phyloP scores from a whole-genome alignment of 78 protist genomes.

The Emiliania huxleyi region DNA sequence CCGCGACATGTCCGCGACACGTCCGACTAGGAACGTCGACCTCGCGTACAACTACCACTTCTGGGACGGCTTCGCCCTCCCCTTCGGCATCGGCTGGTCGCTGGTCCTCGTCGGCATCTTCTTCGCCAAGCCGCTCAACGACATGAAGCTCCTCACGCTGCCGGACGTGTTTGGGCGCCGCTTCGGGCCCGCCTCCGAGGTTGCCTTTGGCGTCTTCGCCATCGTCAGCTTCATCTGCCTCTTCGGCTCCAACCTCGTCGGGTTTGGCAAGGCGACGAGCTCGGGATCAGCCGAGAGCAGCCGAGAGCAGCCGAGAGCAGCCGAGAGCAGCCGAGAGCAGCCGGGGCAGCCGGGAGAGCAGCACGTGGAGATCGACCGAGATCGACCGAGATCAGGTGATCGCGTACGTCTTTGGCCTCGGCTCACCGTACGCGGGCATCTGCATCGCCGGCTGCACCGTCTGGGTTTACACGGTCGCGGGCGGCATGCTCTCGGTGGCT shows the following conservation, averaged over 20 bases:
- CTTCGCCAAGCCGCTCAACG: not conserved
- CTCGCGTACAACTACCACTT: slow-evolving; percentile 12
- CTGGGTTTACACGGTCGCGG: not conserved
- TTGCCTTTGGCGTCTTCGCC: not conserved
- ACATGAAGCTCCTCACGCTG: not conserved
- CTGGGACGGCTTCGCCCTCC: slow-evolving; percentile 15
- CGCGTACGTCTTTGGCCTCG: not conserved
- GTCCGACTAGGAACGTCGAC: not conserved
- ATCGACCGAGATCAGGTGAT: too few species aligned
- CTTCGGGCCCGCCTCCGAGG: not conserved
- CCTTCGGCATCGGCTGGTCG: slow-evolving; percentile 13
- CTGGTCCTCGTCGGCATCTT: not conserved
- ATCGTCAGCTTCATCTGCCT: not conserved
- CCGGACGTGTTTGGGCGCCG: not conserved
- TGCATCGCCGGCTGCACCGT: not conserved
- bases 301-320: too few species aligned
- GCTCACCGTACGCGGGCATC: not conserved
- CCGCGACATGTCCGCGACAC: too few species aligned
- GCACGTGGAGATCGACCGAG: too few species aligned
- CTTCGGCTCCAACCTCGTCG: slow-evolving; percentile 20
- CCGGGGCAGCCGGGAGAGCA: too few species aligned
- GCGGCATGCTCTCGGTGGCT: slow-evolving; percentile 22
- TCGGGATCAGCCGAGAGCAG: too few species aligned
- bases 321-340: too few species aligned
- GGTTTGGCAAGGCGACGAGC: too few species aligned